Evolutionary conservation across 148 eudicot species (phyloP).

Genomic region (Suaeda aralocaspica): DNA sequence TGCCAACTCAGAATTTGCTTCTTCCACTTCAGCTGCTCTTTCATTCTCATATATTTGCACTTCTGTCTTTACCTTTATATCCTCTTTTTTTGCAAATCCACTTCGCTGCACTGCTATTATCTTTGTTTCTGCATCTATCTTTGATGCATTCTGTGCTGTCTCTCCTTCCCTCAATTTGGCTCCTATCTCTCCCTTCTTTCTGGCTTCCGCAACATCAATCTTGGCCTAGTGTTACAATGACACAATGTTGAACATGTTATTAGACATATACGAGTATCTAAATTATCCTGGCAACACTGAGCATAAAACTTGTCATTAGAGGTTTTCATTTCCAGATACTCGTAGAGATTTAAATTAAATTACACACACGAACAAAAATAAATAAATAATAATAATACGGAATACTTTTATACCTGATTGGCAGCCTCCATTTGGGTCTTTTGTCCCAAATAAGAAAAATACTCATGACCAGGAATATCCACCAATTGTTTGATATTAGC

Average conservation of each 20-base stretch:
- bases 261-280: too few relatives aligned
- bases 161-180: constrained; percentile 33
- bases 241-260: background rate
- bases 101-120: constrained; percentile 26
- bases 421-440: constrained; percentile 58
- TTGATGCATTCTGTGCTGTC: constrained; percentile 38
- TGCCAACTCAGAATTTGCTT: constrained; percentile 34
- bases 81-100: constrained; percentile 35
- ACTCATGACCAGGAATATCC: constrained; percentile 51
- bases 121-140: constrained; percentile 46
- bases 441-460: constrained; percentile 54
- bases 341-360: too few relatives aligned
- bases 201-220: constrained; percentile 47
- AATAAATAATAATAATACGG: too few relatives aligned
- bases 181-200: constrained; percentile 45
- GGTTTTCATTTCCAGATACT: too few relatives aligned
- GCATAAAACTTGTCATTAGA: too few relatives aligned
- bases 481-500: constrained; percentile 53
- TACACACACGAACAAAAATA: background rate
- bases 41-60: constrained; percentile 30
- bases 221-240: background rate
- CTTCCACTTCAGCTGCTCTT: constrained; percentile 35
- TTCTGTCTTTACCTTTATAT: constrained; percentile 26
- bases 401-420: constrained; percentile 26
- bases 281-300: too few relatives aligned